Conservation (phyloP, 2,329 filamentous ascomycete genomes). For the Chaetomium sp. region DNA sequence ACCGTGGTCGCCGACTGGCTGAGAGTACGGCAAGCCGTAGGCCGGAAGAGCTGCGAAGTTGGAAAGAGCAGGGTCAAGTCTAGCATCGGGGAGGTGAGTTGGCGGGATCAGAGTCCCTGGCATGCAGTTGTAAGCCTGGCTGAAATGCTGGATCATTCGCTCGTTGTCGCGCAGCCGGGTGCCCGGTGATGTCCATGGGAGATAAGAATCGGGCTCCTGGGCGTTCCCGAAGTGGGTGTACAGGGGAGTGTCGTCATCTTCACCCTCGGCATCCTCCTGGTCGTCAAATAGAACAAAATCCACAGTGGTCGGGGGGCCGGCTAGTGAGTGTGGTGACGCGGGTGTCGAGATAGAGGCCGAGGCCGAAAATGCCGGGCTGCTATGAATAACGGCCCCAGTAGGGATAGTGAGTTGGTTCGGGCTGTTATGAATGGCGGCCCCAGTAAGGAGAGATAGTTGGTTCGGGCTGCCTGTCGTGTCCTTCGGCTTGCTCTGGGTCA, state of each 20-base stretch:
- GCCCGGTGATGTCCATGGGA: constrained; percentile 24
- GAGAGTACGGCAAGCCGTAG: constrained; percentile 4
- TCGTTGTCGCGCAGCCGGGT: constrained; percentile 25
- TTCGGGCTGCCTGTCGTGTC: too few relatives aligned
- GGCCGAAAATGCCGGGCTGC: not conserved
- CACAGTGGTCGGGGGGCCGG: not conserved
- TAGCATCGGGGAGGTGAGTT: not conserved
- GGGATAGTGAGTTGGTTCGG: too few relatives aligned
- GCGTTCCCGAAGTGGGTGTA: constrained; percentile 8
- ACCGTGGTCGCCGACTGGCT: not conserved
- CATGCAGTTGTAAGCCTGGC: constrained; percentile 19
- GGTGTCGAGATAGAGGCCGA: not conserved
- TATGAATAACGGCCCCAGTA: not conserved
- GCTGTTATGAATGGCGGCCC: too few relatives aligned
- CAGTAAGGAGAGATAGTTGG: too few relatives aligned
- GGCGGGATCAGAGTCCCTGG: constrained; percentile 6
- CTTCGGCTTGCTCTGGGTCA: constrained; percentile 22
- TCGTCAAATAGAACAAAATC: constrained; percentile 25
- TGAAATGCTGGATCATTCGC: constrained; percentile 23
- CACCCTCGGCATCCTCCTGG: constrained; percentile 14
- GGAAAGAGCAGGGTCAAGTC: constrained; percentile 19
- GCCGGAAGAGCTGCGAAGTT: not conserved
- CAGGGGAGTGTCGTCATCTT: constrained; percentile 14
- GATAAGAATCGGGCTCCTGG: constrained; percentile 13
- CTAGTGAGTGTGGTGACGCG: not conserved